Evolutionary conservation across 1,284 basidiomycete genomes (phyloP).

Genomic region (Coriolopsis trogii): DNA sequence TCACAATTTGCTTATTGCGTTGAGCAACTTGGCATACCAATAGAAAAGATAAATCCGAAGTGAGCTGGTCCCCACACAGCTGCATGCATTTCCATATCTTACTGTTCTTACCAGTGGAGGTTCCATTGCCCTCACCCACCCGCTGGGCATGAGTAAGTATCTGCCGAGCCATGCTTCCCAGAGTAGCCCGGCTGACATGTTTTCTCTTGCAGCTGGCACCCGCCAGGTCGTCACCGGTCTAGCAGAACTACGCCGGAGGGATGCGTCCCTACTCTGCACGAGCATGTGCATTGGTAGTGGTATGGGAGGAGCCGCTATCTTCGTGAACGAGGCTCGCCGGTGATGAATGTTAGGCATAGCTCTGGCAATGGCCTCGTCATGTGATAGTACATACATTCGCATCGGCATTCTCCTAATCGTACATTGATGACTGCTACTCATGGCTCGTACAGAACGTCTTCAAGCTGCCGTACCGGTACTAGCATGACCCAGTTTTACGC

Average conservation of each 20-base stretch:
- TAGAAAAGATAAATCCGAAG: slow-evolving; percentile 89
- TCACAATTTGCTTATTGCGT: slow-evolving; percentile 82
- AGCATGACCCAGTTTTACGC: neutral
- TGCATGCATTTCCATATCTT: neutral
- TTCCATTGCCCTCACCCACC: slow-evolving; percentile 84
- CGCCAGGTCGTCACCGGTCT: slow-evolving; percentile 88
- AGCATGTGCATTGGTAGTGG: slow-evolving; percentile 91
- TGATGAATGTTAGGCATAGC: slow-evolving; percentile 3
- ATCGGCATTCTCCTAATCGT: neutral
- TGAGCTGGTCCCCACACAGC: slow-evolving; percentile 37
- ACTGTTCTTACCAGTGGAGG: slow-evolving; percentile 57
- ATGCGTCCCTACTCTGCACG: slow-evolving; percentile 71
- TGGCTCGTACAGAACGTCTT: neutral
- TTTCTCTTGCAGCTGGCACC: slow-evolving; percentile 19
- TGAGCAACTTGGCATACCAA: slow-evolving; percentile 77
- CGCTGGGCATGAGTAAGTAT: slow-evolving; percentile 77
- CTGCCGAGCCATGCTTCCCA: neutral
- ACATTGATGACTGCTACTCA: too few species aligned
- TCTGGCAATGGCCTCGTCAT: too few species aligned
- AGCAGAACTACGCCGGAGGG: slow-evolving; percentile 72
- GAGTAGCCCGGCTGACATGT: slow-evolving; percentile 30
- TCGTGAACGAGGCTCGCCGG: slow-evolving; percentile 69
- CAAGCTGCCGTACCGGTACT: neutral
- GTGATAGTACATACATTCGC: slow-evolving; percentile 1
- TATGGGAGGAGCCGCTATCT: slow-evolving; percentile 85